phyloP scores from a whole-genome alignment of 306 rosid species.

The Fagus crenata region DNA sequence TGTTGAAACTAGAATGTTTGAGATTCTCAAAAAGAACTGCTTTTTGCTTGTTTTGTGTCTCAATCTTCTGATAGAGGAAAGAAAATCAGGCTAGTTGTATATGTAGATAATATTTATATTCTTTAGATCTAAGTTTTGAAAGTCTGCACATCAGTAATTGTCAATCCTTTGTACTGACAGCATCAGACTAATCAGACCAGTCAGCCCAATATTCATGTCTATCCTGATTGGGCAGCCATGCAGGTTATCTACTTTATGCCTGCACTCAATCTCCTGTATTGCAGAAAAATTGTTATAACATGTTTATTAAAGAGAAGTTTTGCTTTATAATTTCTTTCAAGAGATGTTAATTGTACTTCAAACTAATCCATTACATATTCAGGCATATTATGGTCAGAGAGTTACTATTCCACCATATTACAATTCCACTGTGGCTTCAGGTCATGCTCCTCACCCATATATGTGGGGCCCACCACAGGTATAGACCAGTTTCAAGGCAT shows the following conservation, averaged over 20 bases:
- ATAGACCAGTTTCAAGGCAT: slow-evolving; percentile 20
- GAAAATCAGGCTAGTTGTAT: slow-evolving; percentile 2
- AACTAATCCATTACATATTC: slow-evolving; percentile 18
- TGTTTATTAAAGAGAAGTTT: slow-evolving; percentile 1
- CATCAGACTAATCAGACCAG: slow-evolving; percentile 53
- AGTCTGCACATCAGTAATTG: neutral
- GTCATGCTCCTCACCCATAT: slow-evolving; percentile 88
- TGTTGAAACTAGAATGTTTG: neutral
- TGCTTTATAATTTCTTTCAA: neutral
- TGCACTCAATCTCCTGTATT: slow-evolving; percentile 10
- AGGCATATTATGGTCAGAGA: slow-evolving; percentile 96
- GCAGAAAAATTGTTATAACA: neutral
- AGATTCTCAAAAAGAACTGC: neutral
- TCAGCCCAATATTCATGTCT: slow-evolving; percentile 61
- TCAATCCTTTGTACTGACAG: slow-evolving; percentile 37
- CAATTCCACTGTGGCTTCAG: slow-evolving; percentile 70
- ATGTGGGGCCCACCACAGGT: slow-evolving; percentile 99
- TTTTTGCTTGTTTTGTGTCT: neutral
- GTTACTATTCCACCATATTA: slow-evolving; percentile 78
- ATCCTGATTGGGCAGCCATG: slow-evolving; percentile 97
- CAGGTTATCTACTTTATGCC: slow-evolving; percentile 58
- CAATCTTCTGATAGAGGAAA: slow-evolving; percentile 15
- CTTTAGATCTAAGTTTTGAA: neutral
- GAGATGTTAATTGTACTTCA: slow-evolving; percentile 29
- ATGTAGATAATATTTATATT: neutral